Evolutionary conservation across 1,284 basidiomycete genomes (phyloP), one percentile per base, ranked within the genome.

Genomic region (Leccinum pallidistipes): DNA sequence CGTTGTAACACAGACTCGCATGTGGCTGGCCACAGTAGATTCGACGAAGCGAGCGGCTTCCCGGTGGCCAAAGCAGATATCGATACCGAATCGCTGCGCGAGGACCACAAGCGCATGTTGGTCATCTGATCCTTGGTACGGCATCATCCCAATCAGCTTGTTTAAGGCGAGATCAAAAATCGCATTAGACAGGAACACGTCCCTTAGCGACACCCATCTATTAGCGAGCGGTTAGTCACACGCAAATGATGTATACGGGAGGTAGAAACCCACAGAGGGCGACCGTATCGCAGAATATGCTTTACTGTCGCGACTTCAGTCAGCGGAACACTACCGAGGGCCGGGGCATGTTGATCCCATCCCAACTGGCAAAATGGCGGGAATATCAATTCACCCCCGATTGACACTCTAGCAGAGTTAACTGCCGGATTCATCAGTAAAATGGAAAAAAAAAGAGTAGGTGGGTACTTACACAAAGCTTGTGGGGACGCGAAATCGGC

Each of bases 41-140:
- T 61, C 59, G 2, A 60, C 12, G 3, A 29, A 53, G 0, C 18
- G 4, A 18, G 49, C 24, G 2, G 59, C 45, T 11, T 53, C 38
- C 7, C 14, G 29, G 32, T 59, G 57, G 8, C 59, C 57, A 14
- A 60, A 53, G 21, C 11, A 36, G 2, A 60, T 18, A 1, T 60
- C 50, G 1, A 60, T 38, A 0, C 21, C 57, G 9, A 60, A 60
- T 36, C 57, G 16, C n/a, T 59, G 57, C 3, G 21, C 47, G 3
- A 60, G 49, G 2, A 52, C 29, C 8, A 36, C 29, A 6, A 60
- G 38, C 5, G n/a, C 40, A 18, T 43, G 40, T 18, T n/a, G 18
- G n/a, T 43, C 40, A 43, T 43, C 40, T 43, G 40, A 43, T 43
- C n/a, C 14, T 18, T 32, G 16, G 16, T 53, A 53, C 29, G 18